Base-by-base conservation (phyloP, 2,329 filamentous ascomycete genomes). In the Plenodomus lindquistii region DNA sequence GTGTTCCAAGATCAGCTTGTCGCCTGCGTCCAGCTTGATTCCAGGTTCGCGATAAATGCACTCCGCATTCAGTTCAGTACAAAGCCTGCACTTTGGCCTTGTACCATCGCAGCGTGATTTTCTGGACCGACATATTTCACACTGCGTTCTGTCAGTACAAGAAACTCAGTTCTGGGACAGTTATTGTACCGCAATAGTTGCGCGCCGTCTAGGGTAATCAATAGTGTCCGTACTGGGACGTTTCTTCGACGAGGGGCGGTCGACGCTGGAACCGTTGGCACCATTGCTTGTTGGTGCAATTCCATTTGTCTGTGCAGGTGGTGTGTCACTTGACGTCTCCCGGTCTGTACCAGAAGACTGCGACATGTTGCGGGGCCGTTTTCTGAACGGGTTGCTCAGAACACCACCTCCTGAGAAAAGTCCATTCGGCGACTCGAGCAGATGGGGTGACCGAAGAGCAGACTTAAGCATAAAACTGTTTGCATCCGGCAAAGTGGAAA, bases 11-110 rank as follows among this genome's bases (percentile, higher is more conserved):
- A 94, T 94, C 47, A 94, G 78, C 74, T 92, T 93, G 76, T 93
- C 89, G 57, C 89, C 89, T 29, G 89, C 88, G 69, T 94, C 89
- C 9, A 94, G 82, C 74, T 94, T 94, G 77, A 93, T 89, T 2
- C 89, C 89, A 6, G 89, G 89, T 69, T 94, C 89, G 55, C 89
- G 83, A 71, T 94, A 94, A 57, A 92, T 81, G 71, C 89, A 94
- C 55, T 93, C 88, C 37, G 88, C 89, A 45, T 89, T 88, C 35
- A 93, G 78, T 68, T 93, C 89, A 9, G 86, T 85, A 73, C 89
- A 94, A 29, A 94, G 84, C 71, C 90, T 88, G 75, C 89, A 94
- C 72, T 91, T 93, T 37, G 89, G 89, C 59, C 89, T 85, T 9
- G 82, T 87, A 44, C 88, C 88, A 69, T 91, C 88, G 70, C 88